Evolutionary conservation across 148 eudicot species (phyloP), one percentile per base, ranked within the genome.

Genomic region (Rhododendron henanense): DNA sequence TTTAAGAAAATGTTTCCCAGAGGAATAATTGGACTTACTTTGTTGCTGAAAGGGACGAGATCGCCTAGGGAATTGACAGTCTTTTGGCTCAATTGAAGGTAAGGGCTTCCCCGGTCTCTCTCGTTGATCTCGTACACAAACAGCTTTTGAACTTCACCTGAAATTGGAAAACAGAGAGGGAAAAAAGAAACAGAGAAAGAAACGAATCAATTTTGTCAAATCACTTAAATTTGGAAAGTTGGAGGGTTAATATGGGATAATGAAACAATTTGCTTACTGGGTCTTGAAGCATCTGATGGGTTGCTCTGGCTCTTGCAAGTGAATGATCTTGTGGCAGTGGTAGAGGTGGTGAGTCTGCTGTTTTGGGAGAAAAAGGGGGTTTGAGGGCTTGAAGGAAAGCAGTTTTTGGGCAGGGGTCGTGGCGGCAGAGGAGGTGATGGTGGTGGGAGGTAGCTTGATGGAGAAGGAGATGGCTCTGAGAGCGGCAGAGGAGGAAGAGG

Each of bases 41-140:
- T 94, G 90, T 94, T 94, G 90, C 87, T 85, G 88, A 94, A 92
- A 39, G 95, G 95, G 79, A 93, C 96, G 53, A 94, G 90, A 89
- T 94, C 96, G 48, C 96, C 96, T 9, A 94, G 91, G 23, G 94
- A 89, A 71, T 90, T 90, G 78, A 88, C 91, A 44, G 85, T 33
- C 37, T 93, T 92, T 50, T 91, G 91, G 90, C 94, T 91, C 82
- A 94, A 87, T 48, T 88, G 84, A 55, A 94, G 94, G 82, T 88
- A 89, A 15, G 95, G 96, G 90, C 96, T 94, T 6, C 94, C 96
- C 55, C 94, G 90, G 57, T 94, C 96, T 16, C 92, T 85, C 84
- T 94, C 96, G 85, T 94, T 94, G 39, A 94, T 90, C 89, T 94
- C 96, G 53, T 94, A 94, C 84, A 93, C 95, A 81, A 37, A 23